Percentiles rank a stretch among this genome's conserved stretches.
Evolutionary conservation across 495 filamentous ascomycete genomes (phyloP).

Genomic region (Choiromyces venosus): DNA sequence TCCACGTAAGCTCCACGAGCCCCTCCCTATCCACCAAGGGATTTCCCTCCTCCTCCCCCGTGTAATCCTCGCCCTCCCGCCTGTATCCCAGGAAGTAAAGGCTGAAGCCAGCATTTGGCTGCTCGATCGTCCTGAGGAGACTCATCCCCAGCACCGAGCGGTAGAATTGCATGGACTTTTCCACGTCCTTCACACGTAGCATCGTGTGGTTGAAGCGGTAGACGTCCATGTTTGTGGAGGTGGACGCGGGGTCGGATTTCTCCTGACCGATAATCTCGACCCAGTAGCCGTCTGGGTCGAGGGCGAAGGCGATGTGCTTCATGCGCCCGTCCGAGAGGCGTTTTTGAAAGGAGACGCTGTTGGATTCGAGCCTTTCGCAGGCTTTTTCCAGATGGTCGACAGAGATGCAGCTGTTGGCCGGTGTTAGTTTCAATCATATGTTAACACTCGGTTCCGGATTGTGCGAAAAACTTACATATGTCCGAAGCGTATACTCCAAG

Average conservation of each 20-base stretch:
- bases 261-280: conserved; percentile 49
- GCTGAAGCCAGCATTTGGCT: conserved; percentile 67
- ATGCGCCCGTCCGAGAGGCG: conserved; percentile 81
- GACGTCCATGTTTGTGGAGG: conserved; percentile 29
- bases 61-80: conserved; percentile 17
- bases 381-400: conserved; percentile 89
- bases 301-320: conserved; percentile 80
- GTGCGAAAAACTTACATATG: conserved; percentile 48
- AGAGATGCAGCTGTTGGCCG: conserved; percentile 58
- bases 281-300: conserved; percentile 95
- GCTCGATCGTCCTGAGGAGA: conserved; percentile 66
- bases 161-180: conserved; percentile 83
- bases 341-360: conserved; percentile 91
- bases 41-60: conserved; percentile 49
- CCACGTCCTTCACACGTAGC: conserved; percentile 87
- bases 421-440: conserved; percentile 9
- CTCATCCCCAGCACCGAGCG: conserved; percentile 84
- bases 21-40: conserved; percentile 67
- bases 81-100: conserved; percentile 88
- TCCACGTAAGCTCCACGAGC: conserved; percentile 87
- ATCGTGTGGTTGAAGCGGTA: conserved; percentile 68
- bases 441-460: background rate
- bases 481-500: conserved; percentile 75
- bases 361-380: conserved; percentile 80
- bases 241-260: conserved; percentile 51